Conservation (phyloP, 768 basidiomycete species). For the Pleurotus tuoliensis region DNA sequence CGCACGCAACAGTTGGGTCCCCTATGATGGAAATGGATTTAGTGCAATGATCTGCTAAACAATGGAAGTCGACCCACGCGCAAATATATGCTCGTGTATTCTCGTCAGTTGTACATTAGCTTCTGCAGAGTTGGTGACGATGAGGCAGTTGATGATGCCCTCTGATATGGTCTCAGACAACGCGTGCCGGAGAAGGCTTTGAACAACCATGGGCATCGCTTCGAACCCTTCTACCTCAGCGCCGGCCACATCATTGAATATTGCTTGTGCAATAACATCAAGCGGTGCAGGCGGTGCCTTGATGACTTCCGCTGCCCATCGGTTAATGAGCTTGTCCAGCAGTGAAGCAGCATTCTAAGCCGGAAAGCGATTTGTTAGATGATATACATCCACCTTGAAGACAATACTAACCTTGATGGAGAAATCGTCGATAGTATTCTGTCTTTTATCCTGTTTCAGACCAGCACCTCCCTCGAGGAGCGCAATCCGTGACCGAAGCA, state of each 20-base stretch:
- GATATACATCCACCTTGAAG: not conserved
- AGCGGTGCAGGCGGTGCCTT: constrained; percentile 52
- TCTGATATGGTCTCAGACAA: constrained; percentile 74
- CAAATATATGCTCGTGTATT: constrained; percentile 86
- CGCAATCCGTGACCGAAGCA: constrained; percentile 65
- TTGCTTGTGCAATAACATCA: constrained; percentile 51
- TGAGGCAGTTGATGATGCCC: constrained; percentile 80
- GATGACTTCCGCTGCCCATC: constrained; percentile 80
- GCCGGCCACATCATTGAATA: constrained; percentile 56
- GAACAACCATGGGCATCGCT: constrained; percentile 65
- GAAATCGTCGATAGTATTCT: constrained; percentile 79
- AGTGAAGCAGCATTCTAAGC: constrained; percentile 74
- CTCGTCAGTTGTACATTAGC: constrained; percentile 81
- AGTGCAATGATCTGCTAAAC: not conserved
- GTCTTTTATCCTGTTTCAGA: constrained; percentile 36
- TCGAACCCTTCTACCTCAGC: constrained; percentile 40
- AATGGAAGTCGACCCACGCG: constrained; percentile 49
- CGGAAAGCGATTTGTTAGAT: not conserved
- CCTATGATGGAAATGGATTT: constrained; percentile 35
- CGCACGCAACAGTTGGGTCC: constrained; percentile 83
- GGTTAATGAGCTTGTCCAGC: constrained; percentile 79
- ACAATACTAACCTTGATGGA: constrained; percentile 66
- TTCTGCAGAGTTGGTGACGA: constrained; percentile 82
- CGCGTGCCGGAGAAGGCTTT: constrained; percentile 77
- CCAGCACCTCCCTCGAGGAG: constrained; percentile 65